Base-by-base conservation (phyloP, 2,329 filamentous ascomycete species). In the Paecilomyces fulvus region DNA sequence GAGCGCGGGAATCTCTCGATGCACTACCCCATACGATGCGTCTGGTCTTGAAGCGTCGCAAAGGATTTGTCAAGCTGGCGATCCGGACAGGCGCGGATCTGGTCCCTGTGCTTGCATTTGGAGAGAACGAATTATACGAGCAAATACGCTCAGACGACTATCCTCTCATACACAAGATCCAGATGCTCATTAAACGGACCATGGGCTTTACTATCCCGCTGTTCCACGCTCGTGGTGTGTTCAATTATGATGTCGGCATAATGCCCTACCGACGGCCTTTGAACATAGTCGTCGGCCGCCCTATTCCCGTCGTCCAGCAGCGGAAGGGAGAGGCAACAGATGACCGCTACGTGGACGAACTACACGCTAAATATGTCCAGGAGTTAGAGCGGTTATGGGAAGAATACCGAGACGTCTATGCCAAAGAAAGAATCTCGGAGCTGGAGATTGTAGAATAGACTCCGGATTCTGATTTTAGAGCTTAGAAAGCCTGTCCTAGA, bases 211-310 rank as follows among this genome's bases (percentile, higher is more conserved):
- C 94, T 0, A 80, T 97, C 10, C 92, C 94, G 0, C 81, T 95
- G 28, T 88, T 96, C 65, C 91, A 96, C 70, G 92, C 92, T 2
- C 78, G 92, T 25, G 92, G 92, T 11, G 86, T 97, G 46, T 96
- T 97, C 76, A 99, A 99, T 73, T 97, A 99, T 69, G 94, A 99
- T 70, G 90, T 96, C 12, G 94, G 94, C 3, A 77, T 97, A 65
- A 91, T 97, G 89, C 94, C 94, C 0, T 97, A 96, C 71, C 85
- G 94, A 11, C 80, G 86, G 53, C 87, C 90, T 10, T 78, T 99
- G 58, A 94, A 97, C 68, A 84, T 96, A 51, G 92, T 99, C 11
- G 89, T 96, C 12, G 92, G 92, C 3, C 80, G 83, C 54, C 91
- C 92, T 0, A 90, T 96, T 59, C 78, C 79, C 60, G 87, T 96